phyloP scores from a whole-genome alignment of 2,329 filamentous ascomycete species.

The Clathrospora elynae region DNA sequence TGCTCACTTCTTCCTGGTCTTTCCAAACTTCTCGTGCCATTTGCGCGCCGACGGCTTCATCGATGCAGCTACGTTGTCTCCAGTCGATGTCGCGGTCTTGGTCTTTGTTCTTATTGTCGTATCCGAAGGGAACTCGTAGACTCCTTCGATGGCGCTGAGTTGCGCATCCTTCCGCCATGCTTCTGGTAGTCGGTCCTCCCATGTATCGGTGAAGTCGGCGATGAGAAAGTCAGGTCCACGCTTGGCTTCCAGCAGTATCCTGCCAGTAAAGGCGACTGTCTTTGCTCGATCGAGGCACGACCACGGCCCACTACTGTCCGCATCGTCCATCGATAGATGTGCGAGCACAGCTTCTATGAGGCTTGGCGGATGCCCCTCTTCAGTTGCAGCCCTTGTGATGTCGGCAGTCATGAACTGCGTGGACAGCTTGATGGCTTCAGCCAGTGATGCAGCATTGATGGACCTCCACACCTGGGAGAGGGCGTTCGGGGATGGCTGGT shows the following conservation, averaged over 20 bases:
- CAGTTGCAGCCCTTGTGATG: slow-evolving; percentile 38
- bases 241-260: slow-evolving; percentile 38
- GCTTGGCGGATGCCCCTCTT: slow-evolving; percentile 47
- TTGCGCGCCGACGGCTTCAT: slow-evolving; percentile 42
- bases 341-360: slow-evolving; percentile 48
- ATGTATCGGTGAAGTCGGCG: slow-evolving; percentile 44
- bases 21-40: slow-evolving; percentile 49
- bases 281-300: slow-evolving; percentile 41
- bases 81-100: slow-evolving; percentile 9
- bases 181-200: slow-evolving; percentile 48
- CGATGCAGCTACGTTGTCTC: slow-evolving; percentile 14
- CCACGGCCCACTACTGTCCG: slow-evolving; percentile 38
- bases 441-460: slow-evolving; percentile 49
- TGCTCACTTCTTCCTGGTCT: slow-evolving; percentile 38
- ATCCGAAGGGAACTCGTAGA: slow-evolving; percentile 40
- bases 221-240: slow-evolving; percentile 34
- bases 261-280: slow-evolving; percentile 42
- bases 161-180: slow-evolving; percentile 44
- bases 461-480: slow-evolving; percentile 57
- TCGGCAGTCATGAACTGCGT: slow-evolving; percentile 45
- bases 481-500: slow-evolving; percentile 55
- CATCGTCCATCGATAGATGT: slow-evolving; percentile 38
- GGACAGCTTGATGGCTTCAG: slow-evolving; percentile 50
- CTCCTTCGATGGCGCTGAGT: slow-evolving; percentile 39
- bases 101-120: slow-evolving; percentile 40